Base-by-base conservation (phyloP, 1,284 basidiomycete species). In the Pyrrhoderma lamaoense region DNA sequence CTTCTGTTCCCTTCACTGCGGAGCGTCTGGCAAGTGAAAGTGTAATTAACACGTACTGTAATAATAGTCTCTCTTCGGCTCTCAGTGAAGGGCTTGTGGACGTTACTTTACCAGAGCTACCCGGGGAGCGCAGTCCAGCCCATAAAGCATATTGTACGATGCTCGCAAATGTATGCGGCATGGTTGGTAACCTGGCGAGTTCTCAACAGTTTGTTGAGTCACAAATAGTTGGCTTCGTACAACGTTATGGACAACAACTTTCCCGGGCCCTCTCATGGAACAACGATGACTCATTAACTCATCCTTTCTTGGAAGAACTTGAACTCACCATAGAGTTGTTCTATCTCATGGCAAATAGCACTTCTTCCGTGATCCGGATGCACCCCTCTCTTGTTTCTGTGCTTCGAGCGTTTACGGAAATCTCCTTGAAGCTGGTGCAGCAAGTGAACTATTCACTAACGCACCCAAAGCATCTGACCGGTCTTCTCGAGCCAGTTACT, bases 361-460 rank as follows among this genome's bases (percentile, higher is more conserved):
- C 67, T 44, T 68, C 67, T 36, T 31, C 27, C 7, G 27, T 31
- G 27, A 31, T 31, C 11, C 71, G 71, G 51, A 67, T 70, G 38
- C 72, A 75, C 42, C 65, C 71, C 1, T 72, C 73, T 2, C 73
- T 80, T 25, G 73, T 73, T 49, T 77, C 80, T 56, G 76, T 90
- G 1, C 70, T 93, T 35, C 72, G 74, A 0, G 78, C 78, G 11
- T 90, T 90, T 63, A 77, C 79, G 1, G 70, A 72, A 1, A 79
- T 78, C 51, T 81, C 82, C 0, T 69, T 93, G 16, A 68, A 77
- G 35, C 76, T 94, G n/a, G 70, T 98, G 0, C 89, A 92, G 62
- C 87, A 93, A 55, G 67, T 95, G 52, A 92, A 92, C 62, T 93
- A 93, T 60, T 88, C 91, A 0, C 73, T 95, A 48, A 86, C 89